Conservation (phyloP, 2,329 filamentous ascomycete species). For the Eutypa lata region DNA sequence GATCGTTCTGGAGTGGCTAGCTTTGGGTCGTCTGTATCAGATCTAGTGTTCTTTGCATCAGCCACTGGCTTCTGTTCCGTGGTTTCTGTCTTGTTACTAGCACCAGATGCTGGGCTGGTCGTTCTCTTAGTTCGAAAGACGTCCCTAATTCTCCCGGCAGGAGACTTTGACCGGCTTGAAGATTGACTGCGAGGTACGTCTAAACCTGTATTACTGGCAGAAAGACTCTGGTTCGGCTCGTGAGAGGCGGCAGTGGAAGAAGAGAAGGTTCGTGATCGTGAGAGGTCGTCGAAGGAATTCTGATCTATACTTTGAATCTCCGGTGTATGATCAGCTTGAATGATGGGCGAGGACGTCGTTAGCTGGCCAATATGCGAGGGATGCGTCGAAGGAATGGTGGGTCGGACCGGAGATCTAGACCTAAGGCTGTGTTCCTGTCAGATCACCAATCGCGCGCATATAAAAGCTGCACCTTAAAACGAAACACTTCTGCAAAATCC, state of each 20-base stretch:
- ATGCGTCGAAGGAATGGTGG: slow-evolving; percentile 52
- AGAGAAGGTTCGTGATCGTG: slow-evolving; percentile 37
- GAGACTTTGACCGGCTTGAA: slow-evolving; percentile 62
- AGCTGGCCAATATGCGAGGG: slow-evolving; percentile 66
- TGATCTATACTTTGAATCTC: slow-evolving; percentile 38
- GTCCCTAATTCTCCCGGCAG: slow-evolving; percentile 67
- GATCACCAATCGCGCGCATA: slow-evolving; percentile 12
- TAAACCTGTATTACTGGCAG: slow-evolving; percentile 34
- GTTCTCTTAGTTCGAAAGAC: slow-evolving; percentile 62
- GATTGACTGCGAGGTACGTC: slow-evolving; percentile 40
- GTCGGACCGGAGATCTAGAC: slow-evolving; percentile 32
- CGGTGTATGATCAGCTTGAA: slow-evolving; percentile 54
- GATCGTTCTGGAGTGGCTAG: slow-evolving; percentile 14
- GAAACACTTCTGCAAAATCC: neutral
- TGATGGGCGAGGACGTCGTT: slow-evolving; percentile 65
- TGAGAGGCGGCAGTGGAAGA: slow-evolving; percentile 28
- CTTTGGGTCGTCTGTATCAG: slow-evolving; percentile 19
- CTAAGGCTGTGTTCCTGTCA: slow-evolving; percentile 11
- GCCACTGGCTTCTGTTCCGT: slow-evolving; percentile 16
- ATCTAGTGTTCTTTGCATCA: slow-evolving; percentile 10
- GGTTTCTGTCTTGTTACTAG: slow-evolving; percentile 30
- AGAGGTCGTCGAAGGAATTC: slow-evolving; percentile 18
- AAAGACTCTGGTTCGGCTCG: slow-evolving; percentile 28
- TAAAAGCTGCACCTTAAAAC: neutral
- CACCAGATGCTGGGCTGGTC: slow-evolving; percentile 42